Conservation (phyloP, 345 rosid genomes). For the Dipteronia dyeriana region DNA sequence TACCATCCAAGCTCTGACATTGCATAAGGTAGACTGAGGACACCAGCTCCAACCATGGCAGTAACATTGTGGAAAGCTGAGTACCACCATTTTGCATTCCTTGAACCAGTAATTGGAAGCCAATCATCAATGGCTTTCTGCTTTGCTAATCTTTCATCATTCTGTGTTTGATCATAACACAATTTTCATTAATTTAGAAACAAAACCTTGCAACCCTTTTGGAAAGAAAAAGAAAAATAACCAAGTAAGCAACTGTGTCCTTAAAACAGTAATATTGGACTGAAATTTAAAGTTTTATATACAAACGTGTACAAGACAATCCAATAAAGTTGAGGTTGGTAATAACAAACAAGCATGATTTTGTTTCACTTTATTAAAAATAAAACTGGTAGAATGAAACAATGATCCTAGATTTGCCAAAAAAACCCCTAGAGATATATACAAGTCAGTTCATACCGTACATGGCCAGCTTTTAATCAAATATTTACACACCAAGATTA, state of each 20-base stretch:
- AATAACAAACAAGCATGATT: conserved; percentile 9
- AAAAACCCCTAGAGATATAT: not conserved
- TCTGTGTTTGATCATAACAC: conserved; percentile 17
- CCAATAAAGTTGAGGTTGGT: conserved; percentile 3
- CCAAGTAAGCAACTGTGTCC: not conserved
- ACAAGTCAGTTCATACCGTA: not conserved
- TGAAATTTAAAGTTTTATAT: not conserved
- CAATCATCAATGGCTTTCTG: conserved; percentile 71
- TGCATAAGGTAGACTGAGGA: conserved; percentile 80
- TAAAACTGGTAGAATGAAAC: not conserved
- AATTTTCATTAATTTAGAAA: not conserved
- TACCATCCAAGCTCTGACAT: conserved; percentile 84
- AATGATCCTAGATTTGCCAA: not conserved
- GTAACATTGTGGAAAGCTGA: conserved; percentile 89
- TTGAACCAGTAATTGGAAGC: conserved; percentile 75
- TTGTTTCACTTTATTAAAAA: not conserved
- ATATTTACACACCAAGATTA: no score
- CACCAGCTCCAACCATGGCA: conserved; percentile 93
- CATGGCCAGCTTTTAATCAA: no score
- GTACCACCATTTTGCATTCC: conserved; percentile 93
- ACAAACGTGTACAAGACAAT: not conserved
- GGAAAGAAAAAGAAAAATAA: not conserved
- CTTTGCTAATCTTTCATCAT: conserved; percentile 34
- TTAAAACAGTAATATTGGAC: not conserved
- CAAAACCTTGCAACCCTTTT: not conserved